Base-by-base conservation (phyloP, 108 stramenopile species). In the Cyclotella cryptica region DNA sequence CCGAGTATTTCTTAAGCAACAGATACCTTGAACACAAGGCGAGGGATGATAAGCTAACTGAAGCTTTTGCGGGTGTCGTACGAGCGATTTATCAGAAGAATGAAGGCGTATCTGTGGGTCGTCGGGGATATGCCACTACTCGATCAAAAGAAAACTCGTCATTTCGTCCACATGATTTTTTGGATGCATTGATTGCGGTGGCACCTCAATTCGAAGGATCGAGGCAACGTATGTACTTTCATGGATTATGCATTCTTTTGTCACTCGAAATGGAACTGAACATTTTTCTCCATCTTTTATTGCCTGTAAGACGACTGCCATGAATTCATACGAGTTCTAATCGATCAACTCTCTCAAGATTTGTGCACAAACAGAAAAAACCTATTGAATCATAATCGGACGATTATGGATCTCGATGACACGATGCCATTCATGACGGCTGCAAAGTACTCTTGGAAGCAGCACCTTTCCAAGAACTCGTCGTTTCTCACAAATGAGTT, bases 111-210 rank as follows among this genome's bases (percentile, higher is more conserved):
- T 66, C 75, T 1, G 26, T 24, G 39, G 22, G 17, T 13, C 22
- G 26, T 18, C 24, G 35, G 22, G 40, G 62, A 18, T 63, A 40
- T 19, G 40, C 3, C 19, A 18, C 7, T 41, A 17, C 3, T 29
- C 1, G 40, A 2, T 26, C 17, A 39, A 44, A 1, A 27, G 14
- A 24, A 13, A 46, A 7, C 45, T 94, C 55, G 85, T 82, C 22
- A 45, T 86, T 39, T 86, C 83, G 61, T 84, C 88, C 44, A 81
- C 87, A 40, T 68, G 85, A 45, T 85, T 94, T 90, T 87, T 84
- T 13, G 84, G 90, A 39, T 71, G 66, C 52, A 40, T 65, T n/a
- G 88, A 90, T 78, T 0, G 22, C 58, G 3, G 79, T 88, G 27
- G 69, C 66, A 1, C 39, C 73, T 0, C 57, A 75, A 46, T 66